Evolutionary conservation across 768 basidiomycete genomes (phyloP), one percentile per base, ranked within the genome.

Genomic region (Rhodotorula babjevae): DNA sequence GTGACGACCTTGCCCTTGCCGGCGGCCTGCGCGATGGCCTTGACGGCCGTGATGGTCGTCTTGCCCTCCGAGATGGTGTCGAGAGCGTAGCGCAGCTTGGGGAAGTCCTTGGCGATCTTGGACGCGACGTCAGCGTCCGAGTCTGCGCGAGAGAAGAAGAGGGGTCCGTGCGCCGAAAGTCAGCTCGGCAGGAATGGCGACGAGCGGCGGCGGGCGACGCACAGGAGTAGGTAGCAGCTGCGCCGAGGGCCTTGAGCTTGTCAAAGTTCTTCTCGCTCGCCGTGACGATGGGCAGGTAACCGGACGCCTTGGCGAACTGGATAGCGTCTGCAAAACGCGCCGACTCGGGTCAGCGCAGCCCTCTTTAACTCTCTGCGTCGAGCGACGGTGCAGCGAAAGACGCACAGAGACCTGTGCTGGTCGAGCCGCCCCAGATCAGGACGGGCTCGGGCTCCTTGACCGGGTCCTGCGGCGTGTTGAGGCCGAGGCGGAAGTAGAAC

Each of bases 241-340:
- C 86, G 9, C 86, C 85, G 16, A 84, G 77, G 2, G 77, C 71
- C 56, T 81, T 81, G 29, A 85, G 73, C 27, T 82, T 76, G 0
- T 79, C 80, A 58, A 80, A 79, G 71, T 84, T 84, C 47, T 77
- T 73, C 25, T 82, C 79, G 0, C 84, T 85, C 9, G 84, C 82
- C 33, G 84, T 84, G 14, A 85, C 81, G 29, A 84, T 80, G 59
- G 85, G 83, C 36, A 81, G 81, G 68, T 84, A 81, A 25, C 85
- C 85, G 0, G 83, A 76, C 7, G 83, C 77, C 49, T 82, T 82
- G 3, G 83, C 82, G 25, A 85, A 80, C 72, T 84, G 82, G 27
- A 85, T 79, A 0, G 83, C 82, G 53, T 76, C 71, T 72, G 40
- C 12, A 29, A 6, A 3, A 8, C 27, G 27, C 11, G 14, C 3